Evolutionary conservation across 2,329 filamentous ascomycete genomes (phyloP), one percentile per base, ranked within the genome.

Genomic region (Verticillium longisporum): DNA sequence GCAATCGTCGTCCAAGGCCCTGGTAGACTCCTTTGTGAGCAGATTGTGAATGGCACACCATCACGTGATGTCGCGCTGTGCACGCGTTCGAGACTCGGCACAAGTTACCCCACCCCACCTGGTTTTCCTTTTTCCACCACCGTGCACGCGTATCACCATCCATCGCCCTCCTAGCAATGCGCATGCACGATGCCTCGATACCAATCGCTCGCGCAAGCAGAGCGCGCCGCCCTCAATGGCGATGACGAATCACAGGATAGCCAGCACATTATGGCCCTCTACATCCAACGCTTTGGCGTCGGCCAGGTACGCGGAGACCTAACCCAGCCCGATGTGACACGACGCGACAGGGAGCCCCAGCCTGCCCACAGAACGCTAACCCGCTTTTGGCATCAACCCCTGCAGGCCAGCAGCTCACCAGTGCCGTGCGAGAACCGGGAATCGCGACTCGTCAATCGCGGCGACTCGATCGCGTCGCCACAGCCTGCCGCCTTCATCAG

Each of bases 171-270:
- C 54, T 26, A n/a, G 13, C 26, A n/a, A 55, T 55, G 26, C 26
- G 13, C 26, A 13, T 5, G 26, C 60, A 65, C 57, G 33, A 76
- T 76, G 73, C 68, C 67, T 61, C 64, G 64, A 21, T 62, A 67
- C 37, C 61, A 65, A 60, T 70, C 67, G 65, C 65, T 74, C 38
- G 61, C 58, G 55, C 64, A 69, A 56, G 71, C 70, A 4, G 72
- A 71, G 21, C 65, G 67, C 13, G 66, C 61, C 62, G 69, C 64
- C 3, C 56, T 70, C 7, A 66, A 72, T 5, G 74, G 71, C 59
- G 68, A 62, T 61, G 68, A 71, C 62, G 76, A 77, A 60, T 74
- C 76, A 7, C 77, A 80, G 65, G 77, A 80, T 66, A 80, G 75
- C 69, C 78, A 80, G 68, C 68, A 71, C 32, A 68, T 80, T 32